Evolutionary conservation across 345 rosid genomes (phyloP).

Genomic region (Camelina sativa): DNA sequence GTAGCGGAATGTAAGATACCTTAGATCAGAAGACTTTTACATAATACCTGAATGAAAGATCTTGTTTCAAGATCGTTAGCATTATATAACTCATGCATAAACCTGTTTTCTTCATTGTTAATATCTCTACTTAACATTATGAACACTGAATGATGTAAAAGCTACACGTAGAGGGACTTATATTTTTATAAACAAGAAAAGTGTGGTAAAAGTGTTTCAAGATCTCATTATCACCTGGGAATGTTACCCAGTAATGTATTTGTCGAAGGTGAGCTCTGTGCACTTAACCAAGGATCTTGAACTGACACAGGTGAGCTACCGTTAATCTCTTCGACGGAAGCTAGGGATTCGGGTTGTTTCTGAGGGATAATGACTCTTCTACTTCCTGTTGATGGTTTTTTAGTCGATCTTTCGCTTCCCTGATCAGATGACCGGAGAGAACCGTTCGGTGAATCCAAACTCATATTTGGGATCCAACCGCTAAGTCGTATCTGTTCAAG

Average conservation of each 20-base stretch:
- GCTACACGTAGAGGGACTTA: slow-evolving; percentile 25
- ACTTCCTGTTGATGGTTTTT: slow-evolving; percentile 49
- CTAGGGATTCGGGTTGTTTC: slow-evolving; percentile 46
- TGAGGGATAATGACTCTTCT: slow-evolving; percentile 46
- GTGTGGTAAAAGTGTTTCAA: slow-evolving; percentile 16
- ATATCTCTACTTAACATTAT: slow-evolving; percentile 30
- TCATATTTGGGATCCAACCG: slow-evolving; percentile 68
- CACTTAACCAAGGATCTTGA: slow-evolving; percentile 83
- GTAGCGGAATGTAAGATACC: too few species aligned
- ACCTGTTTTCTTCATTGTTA: slow-evolving; percentile 10
- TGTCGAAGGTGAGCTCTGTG: slow-evolving; percentile 83
- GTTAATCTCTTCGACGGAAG: slow-evolving; percentile 51
- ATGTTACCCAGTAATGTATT: slow-evolving; percentile 68
- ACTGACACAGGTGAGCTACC: slow-evolving; percentile 73
- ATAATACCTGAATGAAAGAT: slow-evolving; percentile 9
- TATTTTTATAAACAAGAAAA: slow-evolving; percentile 30
- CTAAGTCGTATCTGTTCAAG: slow-evolving; percentile 73
- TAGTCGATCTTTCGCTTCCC: slow-evolving; percentile 43
- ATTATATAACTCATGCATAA: slow-evolving; percentile 10
- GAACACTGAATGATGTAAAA: slow-evolving; percentile 26
- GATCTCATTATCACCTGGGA: slow-evolving; percentile 47
- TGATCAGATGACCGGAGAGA: slow-evolving; percentile 59
- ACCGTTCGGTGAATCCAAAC: slow-evolving; percentile 52
- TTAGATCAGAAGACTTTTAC: background rate
- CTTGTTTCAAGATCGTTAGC: slow-evolving; percentile 37